These are phyloP conservation scores for Aspergillus alliaceus DNA, from an alignment of 2,329 filamentous ascomycete genomes.

Conservation along the genomic window DNA sequence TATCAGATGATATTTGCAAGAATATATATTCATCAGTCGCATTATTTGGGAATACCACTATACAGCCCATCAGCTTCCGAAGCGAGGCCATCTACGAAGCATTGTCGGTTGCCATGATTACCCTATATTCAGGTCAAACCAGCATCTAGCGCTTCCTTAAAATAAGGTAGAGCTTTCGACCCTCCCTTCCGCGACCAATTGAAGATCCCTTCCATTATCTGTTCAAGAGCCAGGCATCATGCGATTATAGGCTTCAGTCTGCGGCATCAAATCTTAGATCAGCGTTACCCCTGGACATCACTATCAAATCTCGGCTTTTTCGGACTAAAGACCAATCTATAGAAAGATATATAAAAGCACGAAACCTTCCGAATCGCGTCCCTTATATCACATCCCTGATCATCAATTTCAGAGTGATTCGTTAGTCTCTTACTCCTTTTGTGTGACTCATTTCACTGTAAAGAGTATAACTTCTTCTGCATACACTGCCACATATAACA, in stretches of 20 bases:
- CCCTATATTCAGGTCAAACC: background rate
- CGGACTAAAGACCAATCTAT: background rate
- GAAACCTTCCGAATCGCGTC: background rate
- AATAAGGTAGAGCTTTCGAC: background rate
- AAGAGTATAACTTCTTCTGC: too few species aligned
- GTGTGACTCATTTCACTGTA: too few species aligned
- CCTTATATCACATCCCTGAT: too few species aligned
- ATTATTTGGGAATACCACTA: too few species aligned
- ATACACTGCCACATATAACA: too few species aligned
- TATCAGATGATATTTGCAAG: too few species aligned
- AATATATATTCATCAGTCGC: too few species aligned
- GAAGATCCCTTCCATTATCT: background rate
- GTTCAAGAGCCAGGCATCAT: background rate
- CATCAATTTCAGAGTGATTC: too few species aligned
- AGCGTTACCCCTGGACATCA: background rate
- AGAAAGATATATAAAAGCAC: background rate
- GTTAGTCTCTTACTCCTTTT: too few species aligned
- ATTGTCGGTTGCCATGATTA: background rate
- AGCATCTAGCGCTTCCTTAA: background rate
- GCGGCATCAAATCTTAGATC: background rate
- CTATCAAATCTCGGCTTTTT: background rate
- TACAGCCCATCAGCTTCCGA: too few species aligned
- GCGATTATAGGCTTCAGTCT: background rate
- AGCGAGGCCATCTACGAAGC: too few species aligned
- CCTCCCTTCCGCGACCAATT: too few species aligned